Evolutionary conservation across 306 rosid species (phyloP).

Genomic region (Prinsepia uniflora): DNA sequence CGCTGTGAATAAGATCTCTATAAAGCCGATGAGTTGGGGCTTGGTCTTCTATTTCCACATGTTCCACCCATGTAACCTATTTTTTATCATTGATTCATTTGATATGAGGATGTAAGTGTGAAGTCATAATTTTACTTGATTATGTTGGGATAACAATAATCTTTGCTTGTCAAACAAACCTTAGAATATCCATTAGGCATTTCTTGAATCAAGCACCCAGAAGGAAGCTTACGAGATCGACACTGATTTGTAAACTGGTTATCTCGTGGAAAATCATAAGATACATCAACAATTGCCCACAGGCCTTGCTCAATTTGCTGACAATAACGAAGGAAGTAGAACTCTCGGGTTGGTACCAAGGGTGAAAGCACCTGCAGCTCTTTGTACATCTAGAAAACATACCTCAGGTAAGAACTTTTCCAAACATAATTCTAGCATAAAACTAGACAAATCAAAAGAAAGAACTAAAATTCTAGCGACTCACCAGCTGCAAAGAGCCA

Average conservation of each 20-base stretch:
- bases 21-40: constrained; percentile 65
- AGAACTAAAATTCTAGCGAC: constrained; percentile 7
- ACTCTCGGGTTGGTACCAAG: constrained; percentile 71
- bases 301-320: constrained; percentile 81
- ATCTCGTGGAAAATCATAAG: constrained; percentile 72
- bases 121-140: not conserved
- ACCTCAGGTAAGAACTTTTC: not conserved
- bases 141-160: not conserved
- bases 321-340: constrained; percentile 74
- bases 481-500: constrained; percentile 79
- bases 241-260: constrained; percentile 55
- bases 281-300: constrained; percentile 83
- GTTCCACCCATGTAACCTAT: constrained; percentile 93
- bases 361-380: constrained; percentile 85
- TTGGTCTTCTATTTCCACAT: constrained; percentile 82
- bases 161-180: constrained; percentile 31
- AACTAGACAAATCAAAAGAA: not conserved
- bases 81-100: not conserved
- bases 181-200: constrained; percentile 95
- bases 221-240: constrained; percentile 66
- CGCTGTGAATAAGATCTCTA: constrained; percentile 57
- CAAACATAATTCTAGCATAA: constrained; percentile 5
- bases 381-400: constrained; percentile 59
- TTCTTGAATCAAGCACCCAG: constrained; percentile 89
- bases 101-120: not conserved